Evolutionary conservation across 805 yeast genomes (phyloP).

Genomic region (Kazachstania martiniae): DNA sequence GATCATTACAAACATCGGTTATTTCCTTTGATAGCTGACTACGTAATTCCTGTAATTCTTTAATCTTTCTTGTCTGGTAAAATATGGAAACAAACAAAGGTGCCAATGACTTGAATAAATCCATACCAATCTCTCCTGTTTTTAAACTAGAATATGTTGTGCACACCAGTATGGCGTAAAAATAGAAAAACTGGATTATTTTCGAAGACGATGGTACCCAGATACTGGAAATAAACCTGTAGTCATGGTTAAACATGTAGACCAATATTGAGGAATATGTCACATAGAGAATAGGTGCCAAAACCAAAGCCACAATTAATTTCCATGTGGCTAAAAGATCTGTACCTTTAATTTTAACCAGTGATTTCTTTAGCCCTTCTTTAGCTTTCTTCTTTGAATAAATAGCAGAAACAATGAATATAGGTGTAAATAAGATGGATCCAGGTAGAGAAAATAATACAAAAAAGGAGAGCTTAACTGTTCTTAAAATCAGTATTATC

Average conservation of each 20-base stretch:
- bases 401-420: slow-evolving; percentile 59
- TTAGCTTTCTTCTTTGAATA: slow-evolving; percentile 64
- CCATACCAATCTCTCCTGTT: slow-evolving; percentile 88
- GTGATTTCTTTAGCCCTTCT: slow-evolving; percentile 78
- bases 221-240: slow-evolving; percentile 20
- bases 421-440: slow-evolving; percentile 70
- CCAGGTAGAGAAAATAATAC: slow-evolving; percentile 73
- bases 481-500: slow-evolving; percentile 41
- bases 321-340: slow-evolving; percentile 97
- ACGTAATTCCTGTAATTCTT: slow-evolving; percentile 48
- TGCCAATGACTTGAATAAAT: slow-evolving; percentile 65
- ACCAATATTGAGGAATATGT: slow-evolving; percentile 48
- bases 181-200: slow-evolving; percentile 31
- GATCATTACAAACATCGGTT: slow-evolving; percentile 66
- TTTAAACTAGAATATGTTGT: slow-evolving; percentile 79
- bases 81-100: slow-evolving; percentile 46
- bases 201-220: slow-evolving; percentile 20
- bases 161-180: slow-evolving; percentile 49
- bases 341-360: slow-evolving; percentile 79
- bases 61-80: slow-evolving; percentile 33
- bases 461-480: slow-evolving; percentile 40
- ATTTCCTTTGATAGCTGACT: slow-evolving; percentile 55
- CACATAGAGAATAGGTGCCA: slow-evolving; percentile 77
- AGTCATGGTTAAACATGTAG: slow-evolving; percentile 25
- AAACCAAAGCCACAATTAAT: slow-evolving; percentile 67